Base-by-base conservation (phyloP, 805 yeast species). In the Nakazawaea siamensis region DNA sequence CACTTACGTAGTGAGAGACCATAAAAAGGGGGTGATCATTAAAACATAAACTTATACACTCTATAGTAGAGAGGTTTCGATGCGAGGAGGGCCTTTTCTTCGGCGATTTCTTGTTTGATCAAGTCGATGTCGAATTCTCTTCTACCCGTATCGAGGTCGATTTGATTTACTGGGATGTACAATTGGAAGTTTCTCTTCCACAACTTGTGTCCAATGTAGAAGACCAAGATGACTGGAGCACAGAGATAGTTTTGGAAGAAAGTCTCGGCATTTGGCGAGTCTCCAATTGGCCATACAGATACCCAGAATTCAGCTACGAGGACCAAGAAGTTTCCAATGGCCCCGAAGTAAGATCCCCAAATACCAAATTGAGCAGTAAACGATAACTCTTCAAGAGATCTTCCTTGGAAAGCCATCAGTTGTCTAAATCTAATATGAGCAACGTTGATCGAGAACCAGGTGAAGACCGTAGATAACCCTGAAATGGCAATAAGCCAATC, bases 61-160 rank as follows among this genome's bases (percentile, higher is more conserved):
- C 74, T 61, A 44, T 34, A 30, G 15, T 40, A 51, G 44, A 43
- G 45, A 4, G 51, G 47, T 26, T 41, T 45, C 23, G 58, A 38
- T 6, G 58, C 58, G 33, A 68, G 27, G 16, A 41, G 48, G n/a
- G 57, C 64, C 43, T 60, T 60, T 46, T 71, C 82, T 46, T 68
- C 76, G 16, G 68, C 72, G 35, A 70, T 54, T 48, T 70, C 76
- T 45, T 66, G 70, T 35, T 57, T 64, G 40, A 75, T 57, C 29
- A 62, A 49, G 19, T 76, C 81, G 42, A 68, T 44, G 50, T 77
- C 80, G 20, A 66, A 50, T 28, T 69, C 72, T 46, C 77, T 70
- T 59, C 80, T 66, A 35, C 85, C 84, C 18, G 76, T 64, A 43
- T 73, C 78, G 26, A 78, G 64, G 47, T 78, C 84, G 50, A 77